Conservation (phyloP, 306 rosid genomes). For the Leucaena leucocephala region DNA sequence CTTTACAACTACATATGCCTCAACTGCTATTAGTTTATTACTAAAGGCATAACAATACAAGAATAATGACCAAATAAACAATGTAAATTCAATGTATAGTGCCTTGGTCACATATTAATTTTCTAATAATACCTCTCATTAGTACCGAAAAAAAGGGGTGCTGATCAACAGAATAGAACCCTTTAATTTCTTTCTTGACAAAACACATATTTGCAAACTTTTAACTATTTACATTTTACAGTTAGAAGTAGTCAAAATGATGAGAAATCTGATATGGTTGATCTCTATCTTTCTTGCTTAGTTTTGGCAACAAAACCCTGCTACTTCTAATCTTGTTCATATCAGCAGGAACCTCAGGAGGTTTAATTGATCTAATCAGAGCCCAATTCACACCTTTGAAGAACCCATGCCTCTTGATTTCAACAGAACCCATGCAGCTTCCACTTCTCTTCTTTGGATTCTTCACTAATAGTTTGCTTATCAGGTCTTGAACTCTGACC, state of each 20-base stretch:
- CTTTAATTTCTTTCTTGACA: constrained; percentile 29
- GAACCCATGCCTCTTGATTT: constrained; percentile 91
- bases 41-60: constrained; percentile 25
- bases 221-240: constrained; percentile 39
- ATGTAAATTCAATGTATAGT: constrained; percentile 47
- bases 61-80: constrained; percentile 41
- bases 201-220: constrained; percentile 39
- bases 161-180: constrained; percentile 21
- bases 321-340: constrained; percentile 51
- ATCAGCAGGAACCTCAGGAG: constrained; percentile 79
- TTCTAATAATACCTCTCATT: constrained; percentile 44
- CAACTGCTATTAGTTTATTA: constrained; percentile 42
- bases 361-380: constrained; percentile 78
- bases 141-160: constrained; percentile 25
- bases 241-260: constrained; percentile 77
- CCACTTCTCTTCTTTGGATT: constrained; percentile 94
- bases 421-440: constrained; percentile 78
- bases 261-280: constrained; percentile 78
- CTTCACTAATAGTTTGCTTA: constrained; percentile 81
- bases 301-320: constrained; percentile 64
- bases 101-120: constrained; percentile 41
- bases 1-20: constrained; percentile 52
- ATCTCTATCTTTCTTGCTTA: constrained; percentile 71
- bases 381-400: constrained; percentile 93
- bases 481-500: constrained; percentile 80